These are phyloP conservation scores for Geotrichum bryndzae DNA, from an alignment of 1,139 yeast genomes.

Conservation along the genomic window DNA sequence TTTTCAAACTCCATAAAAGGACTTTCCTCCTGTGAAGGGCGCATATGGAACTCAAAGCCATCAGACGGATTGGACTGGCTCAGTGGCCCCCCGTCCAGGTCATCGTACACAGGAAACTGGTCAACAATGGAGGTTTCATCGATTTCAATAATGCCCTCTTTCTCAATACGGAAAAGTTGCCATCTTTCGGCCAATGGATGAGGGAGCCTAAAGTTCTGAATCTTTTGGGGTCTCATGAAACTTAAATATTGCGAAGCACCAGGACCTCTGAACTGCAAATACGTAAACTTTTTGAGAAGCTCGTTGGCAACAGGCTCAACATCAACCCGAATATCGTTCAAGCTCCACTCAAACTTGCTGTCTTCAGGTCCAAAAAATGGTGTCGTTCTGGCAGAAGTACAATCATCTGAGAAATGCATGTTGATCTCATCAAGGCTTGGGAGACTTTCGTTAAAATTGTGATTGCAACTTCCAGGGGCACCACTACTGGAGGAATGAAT, in stretches of 20 bases:
- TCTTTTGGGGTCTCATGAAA: conserved; percentile 25
- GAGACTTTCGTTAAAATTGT: conserved; percentile 18
- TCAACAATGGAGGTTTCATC: conserved; percentile 15
- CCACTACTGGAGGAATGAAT: conserved; percentile 12
- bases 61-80: conserved; percentile 3
- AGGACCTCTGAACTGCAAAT: conserved; percentile 24
- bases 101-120: neutral
- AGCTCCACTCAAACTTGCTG: conserved; percentile 32
- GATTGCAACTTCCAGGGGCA: conserved; percentile 1
- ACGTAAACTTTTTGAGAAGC: conserved; percentile 28
- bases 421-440: conserved; percentile 23
- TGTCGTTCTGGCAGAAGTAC: conserved; percentile 15
- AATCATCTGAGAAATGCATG: conserved; percentile 15
- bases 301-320: conserved; percentile 35
- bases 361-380: conserved; percentile 24
- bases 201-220: conserved; percentile 25
- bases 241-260: conserved; percentile 20
- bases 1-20: conserved; percentile 12
- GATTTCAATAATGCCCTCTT: conserved; percentile 29
- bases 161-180: conserved; percentile 34
- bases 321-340: conserved; percentile 33
- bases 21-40: conserved; percentile 3
- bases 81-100: conserved; percentile 6
- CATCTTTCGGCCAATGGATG: conserved; percentile 32
- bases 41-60: neutral